These are phyloP conservation scores for Claviceps sp. DNA, from an alignment of 2,329 filamentous ascomycete species.

Conservation along the genomic window DNA sequence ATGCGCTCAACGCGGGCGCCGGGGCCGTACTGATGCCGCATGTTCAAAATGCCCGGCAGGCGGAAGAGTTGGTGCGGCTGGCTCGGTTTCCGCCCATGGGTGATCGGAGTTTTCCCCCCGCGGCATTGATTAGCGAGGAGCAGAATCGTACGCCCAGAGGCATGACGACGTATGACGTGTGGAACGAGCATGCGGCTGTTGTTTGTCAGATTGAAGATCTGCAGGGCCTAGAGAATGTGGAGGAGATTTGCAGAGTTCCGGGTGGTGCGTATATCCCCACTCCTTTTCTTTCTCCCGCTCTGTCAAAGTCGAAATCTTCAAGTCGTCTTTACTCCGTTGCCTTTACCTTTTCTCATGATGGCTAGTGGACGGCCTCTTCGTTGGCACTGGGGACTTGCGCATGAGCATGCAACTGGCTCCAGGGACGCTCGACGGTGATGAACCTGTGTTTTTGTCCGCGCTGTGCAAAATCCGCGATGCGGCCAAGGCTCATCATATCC, in stretches of 20 bases:
- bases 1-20: slow-evolving; percentile 4
- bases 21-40: slow-evolving; percentile 4
- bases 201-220: slow-evolving; percentile 3
- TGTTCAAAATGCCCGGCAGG: slow-evolving; percentile 1
- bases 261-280: background rate
- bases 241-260: slow-evolving; percentile 3
- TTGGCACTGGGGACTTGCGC: slow-evolving; percentile 3
- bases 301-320: too few relatives aligned
- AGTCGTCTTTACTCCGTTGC: background rate
- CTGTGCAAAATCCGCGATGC: slow-evolving; percentile 1
- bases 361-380: slow-evolving; percentile 2
- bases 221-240: slow-evolving; percentile 2
- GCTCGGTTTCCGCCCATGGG: slow-evolving; percentile 2
- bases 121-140: background rate
- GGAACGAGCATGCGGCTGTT: slow-evolving; percentile 1
- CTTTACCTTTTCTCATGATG: background rate
- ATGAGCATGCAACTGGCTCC: slow-evolving; percentile 1
- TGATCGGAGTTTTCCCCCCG: slow-evolving; percentile 3
- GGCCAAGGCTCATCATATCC: background rate
- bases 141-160: background rate
- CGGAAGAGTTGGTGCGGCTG: slow-evolving; percentile 2
- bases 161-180: slow-evolving; percentile 1
- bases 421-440: slow-evolving; percentile 2
- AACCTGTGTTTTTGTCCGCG: slow-evolving; percentile 1
- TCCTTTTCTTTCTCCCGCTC: background rate